Percentiles rank a stretch among this genome's conserved stretches.
Conservation (phyloP, 1,139 yeast genomes). For the Yamadazyma spencermartinsiae region DNA sequence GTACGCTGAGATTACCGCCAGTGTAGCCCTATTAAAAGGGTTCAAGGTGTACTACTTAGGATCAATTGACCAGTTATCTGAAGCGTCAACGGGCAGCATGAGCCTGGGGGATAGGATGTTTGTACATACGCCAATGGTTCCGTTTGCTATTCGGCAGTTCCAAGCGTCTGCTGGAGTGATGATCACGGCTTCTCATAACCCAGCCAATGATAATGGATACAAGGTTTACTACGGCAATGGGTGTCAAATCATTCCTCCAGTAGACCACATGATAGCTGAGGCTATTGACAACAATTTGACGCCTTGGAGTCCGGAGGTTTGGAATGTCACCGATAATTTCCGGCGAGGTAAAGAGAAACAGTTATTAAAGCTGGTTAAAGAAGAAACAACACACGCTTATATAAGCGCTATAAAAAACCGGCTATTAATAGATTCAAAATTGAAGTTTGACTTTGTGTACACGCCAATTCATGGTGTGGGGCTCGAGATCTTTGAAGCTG, state of each 20-base stretch:
- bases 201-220: slow-evolving; percentile 90
- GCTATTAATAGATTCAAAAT: slow-evolving; percentile 22
- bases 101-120: slow-evolving; percentile 19
- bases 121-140: slow-evolving; percentile 92
- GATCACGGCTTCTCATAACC: slow-evolving; percentile 97
- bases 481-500: slow-evolving; percentile 41
- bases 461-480: slow-evolving; percentile 99
- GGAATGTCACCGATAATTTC: slow-evolving; percentile 49
- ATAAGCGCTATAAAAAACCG: slow-evolving; percentile 27
- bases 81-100: slow-evolving; percentile 21
- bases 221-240: slow-evolving; percentile 94
- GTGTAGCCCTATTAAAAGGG: slow-evolving; percentile 68
- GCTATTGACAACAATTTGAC: slow-evolving; percentile 58
- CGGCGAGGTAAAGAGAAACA: slow-evolving; percentile 20
- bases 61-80: slow-evolving; percentile 27
- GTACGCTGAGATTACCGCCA: slow-evolving; percentile 78
- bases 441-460: slow-evolving; percentile 59
- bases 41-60: slow-evolving; percentile 71
- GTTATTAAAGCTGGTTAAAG: slow-evolving; percentile 28
- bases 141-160: slow-evolving; percentile 71
- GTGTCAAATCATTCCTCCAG: slow-evolving; percentile 94
- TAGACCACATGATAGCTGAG: slow-evolving; percentile 70
- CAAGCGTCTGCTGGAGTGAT: slow-evolving; percentile 81
- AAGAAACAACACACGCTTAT: slow-evolving; percentile 37
- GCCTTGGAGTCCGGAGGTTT: slow-evolving; percentile 55